Percentiles rank a stretch among this genome's conserved stretches.
Evolutionary conservation across 78 protist genomes (phyloP).

Genomic region (Dictyostelium intermedium): DNA sequence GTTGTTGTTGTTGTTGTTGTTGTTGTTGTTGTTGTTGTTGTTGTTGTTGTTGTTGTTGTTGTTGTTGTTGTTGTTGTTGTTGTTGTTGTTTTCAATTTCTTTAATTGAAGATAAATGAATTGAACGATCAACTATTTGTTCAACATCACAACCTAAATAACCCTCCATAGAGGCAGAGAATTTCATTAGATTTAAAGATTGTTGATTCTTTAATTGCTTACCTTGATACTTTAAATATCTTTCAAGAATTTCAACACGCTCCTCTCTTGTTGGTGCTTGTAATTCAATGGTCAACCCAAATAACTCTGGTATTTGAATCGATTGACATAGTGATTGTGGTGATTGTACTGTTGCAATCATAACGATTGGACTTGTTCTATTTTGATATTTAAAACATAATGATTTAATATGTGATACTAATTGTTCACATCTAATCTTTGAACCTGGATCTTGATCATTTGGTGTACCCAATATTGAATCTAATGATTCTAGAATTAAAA

Average conservation of each 20-base stretch:
- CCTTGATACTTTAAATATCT: neutral
- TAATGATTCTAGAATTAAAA: conserved; percentile 9
- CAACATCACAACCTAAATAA: conserved; percentile 44
- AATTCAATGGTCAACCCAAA: conserved; percentile 41
- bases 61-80: too few species aligned
- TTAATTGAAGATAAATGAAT: conserved; percentile 32
- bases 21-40: too few species aligned
- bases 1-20: too few species aligned
- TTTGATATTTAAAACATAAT: neutral
- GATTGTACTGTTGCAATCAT: conserved; percentile 29
- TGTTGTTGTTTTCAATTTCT: neutral
- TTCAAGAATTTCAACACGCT: conserved; percentile 32
- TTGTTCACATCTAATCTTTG: conserved; percentile 35
- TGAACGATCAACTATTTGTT: conserved; percentile 28
- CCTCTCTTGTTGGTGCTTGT: conserved; percentile 62
- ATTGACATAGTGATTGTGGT: conserved; percentile 10
- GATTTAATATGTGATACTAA: neutral
- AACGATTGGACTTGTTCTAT: neutral
- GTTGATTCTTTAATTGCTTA: neutral
- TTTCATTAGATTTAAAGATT: neutral
- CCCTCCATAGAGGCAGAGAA: conserved; percentile 46
- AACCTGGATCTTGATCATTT: conserved; percentile 73
- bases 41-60: too few species aligned
- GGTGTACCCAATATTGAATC: conserved; percentile 35
- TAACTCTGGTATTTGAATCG: conserved; percentile 47